These are phyloP conservation scores for Suhomyces tanzawaensis DNA, from an alignment of 805 yeast genomes.

Conservation along the genomic window DNA sequence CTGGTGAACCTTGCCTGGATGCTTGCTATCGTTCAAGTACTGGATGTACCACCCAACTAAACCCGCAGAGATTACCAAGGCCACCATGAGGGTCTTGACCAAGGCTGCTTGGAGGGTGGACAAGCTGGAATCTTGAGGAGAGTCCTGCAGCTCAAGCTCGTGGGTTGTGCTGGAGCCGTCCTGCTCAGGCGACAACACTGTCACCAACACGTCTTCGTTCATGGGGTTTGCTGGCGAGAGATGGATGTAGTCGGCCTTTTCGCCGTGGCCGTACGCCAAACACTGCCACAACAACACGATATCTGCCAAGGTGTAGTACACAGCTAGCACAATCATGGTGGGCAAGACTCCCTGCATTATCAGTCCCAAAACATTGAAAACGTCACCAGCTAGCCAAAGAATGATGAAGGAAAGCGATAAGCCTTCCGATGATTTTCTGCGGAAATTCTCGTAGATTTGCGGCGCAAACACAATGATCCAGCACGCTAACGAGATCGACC, in stretches of 20 bases:
- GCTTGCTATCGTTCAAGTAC: conserved; percentile 45
- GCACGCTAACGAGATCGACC: conserved; percentile 90
- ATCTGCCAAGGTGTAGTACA: conserved; percentile 92
- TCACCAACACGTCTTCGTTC: conserved; percentile 63
- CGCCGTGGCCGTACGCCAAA: conserved; percentile 67
- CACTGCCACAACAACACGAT: conserved; percentile 81
- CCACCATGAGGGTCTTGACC: conserved; percentile 51
- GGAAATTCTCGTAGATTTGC: conserved; percentile 88
- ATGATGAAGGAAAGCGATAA: conserved; percentile 81
- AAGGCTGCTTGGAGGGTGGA: conserved; percentile 21
- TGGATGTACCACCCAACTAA: conserved; percentile 84
- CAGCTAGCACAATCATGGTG: conserved; percentile 89
- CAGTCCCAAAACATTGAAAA: conserved; percentile 91
- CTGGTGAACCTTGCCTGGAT: conserved; percentile 26
- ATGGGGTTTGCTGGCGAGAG: conserved; percentile 88
- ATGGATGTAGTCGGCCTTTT: conserved; percentile 67
- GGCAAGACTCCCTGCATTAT: conserved; percentile 86
- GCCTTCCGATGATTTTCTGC: conserved; percentile 85
- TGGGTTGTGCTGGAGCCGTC: conserved; percentile 17
- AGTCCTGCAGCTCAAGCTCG: conserved; percentile 11
- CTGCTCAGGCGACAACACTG: conserved; percentile 49
- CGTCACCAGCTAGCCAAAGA: conserved; percentile 91
- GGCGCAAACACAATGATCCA: conserved; percentile 99
- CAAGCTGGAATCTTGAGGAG: conserved; percentile 8
- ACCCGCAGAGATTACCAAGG: conserved; percentile 72